A percentile compares a stretch with the other conserved stretches of the same genome.
phyloP scores from a whole-genome alignment of 305 asterid species.

The Fraxinus sp. region DNA sequence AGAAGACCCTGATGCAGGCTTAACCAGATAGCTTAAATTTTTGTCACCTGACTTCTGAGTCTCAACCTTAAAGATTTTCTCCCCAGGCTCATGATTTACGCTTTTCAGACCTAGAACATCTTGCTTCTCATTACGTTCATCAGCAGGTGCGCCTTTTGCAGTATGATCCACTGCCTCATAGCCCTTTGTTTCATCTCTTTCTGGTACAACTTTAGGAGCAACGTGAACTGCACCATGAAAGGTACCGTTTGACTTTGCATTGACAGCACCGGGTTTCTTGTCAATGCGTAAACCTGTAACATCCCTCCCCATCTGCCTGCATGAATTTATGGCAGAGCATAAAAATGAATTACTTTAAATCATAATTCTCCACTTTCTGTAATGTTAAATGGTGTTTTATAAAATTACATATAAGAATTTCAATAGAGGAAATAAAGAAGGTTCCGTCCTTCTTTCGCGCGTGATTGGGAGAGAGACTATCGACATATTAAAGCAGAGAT shows the following conservation, averaged over 20 bases:
- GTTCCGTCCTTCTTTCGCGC: not conserved
- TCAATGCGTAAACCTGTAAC: conserved; percentile 49
- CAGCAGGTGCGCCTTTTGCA: conserved; percentile 31
- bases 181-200: conserved; percentile 37
- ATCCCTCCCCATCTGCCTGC: conserved; percentile 74
- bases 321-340: conserved; percentile 16
- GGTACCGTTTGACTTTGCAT: conserved; percentile 44
- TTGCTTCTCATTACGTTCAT: conserved; percentile 43
- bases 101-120: conserved; percentile 60
- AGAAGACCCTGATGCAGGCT: conserved; percentile 49
- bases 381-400: not conserved
- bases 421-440: not conserved
- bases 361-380: not conserved
- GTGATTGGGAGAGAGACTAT: not conserved
- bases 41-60: conserved; percentile 46
- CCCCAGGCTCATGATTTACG: conserved; percentile 46
- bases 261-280: conserved; percentile 41
- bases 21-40: conserved; percentile 42
- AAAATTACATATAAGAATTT: not conserved
- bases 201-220: conserved; percentile 44
- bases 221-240: conserved; percentile 38
- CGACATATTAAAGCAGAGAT: not conserved
- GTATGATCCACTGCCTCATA: conserved; percentile 34
- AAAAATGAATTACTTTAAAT: not conserved
- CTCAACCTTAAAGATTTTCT: conserved; percentile 48